A percentile compares a stretch with the other conserved stretches of the same genome.
phyloP scores from a whole-genome alignment of 805 yeast genomes.

The Kluyveromyces starmeri region DNA sequence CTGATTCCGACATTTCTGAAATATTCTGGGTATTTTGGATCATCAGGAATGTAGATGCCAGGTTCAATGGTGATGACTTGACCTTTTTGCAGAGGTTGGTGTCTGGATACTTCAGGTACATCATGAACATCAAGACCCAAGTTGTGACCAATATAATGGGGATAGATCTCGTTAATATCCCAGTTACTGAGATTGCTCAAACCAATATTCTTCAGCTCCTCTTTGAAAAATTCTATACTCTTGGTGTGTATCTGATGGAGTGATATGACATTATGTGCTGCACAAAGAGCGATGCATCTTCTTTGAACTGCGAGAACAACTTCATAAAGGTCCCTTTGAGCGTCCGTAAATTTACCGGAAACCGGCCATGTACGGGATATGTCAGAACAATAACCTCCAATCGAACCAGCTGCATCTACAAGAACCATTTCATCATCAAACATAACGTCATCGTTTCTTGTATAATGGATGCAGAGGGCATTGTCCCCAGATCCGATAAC shows the following conservation, averaged over 20 bases:
- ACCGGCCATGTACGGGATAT: conserved; percentile 97
- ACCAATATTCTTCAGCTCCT: conserved; percentile 68
- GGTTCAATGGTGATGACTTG: conserved; percentile 95
- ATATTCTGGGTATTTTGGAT: conserved; percentile 58
- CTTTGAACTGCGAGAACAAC: conserved; percentile 81
- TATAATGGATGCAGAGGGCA: conserved; percentile 87
- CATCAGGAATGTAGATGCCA: conserved; percentile 82
- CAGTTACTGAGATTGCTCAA: conserved; percentile 42
- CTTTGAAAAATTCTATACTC: conserved; percentile 50
- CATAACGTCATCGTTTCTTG: conserved; percentile 79
- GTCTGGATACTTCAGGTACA: conserved; percentile 54
- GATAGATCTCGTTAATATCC: conserved; percentile 57
- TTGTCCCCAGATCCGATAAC: conserved; percentile 93
- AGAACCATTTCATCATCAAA: conserved; percentile 73
- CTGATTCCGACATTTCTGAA: conserved; percentile 88
- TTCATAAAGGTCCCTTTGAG: conserved; percentile 81
- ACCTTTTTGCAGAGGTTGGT: conserved; percentile 45
- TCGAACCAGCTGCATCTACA: conserved; percentile 89
- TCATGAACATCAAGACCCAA: conserved; percentile 90
- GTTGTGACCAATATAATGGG: conserved; percentile 94
- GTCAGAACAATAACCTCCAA: conserved; percentile 93
- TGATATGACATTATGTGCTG: conserved; percentile 41
- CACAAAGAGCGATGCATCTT: conserved; percentile 64
- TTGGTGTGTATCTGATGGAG: conserved; percentile 67
- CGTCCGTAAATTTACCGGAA: conserved; percentile 57